These are phyloP conservation scores for Pelargonium cotyledonis DNA, from an alignment of 441 rosid genomes.

Conservation along the genomic window DNA sequence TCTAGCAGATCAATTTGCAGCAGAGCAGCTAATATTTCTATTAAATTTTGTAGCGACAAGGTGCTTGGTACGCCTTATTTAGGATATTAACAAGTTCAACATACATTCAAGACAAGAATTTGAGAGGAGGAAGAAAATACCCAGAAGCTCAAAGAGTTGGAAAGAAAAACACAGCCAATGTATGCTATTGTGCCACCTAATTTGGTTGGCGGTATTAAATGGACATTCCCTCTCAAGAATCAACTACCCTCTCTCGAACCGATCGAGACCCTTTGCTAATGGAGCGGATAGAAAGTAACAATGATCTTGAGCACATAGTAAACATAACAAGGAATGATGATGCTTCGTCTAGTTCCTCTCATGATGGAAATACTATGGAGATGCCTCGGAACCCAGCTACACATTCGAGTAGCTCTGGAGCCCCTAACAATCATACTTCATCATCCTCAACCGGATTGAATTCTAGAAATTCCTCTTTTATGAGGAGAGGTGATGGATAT, in stretches of 20 bases:
- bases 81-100: slow-evolving; percentile 3
- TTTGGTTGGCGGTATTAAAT: slow-evolving; percentile 42
- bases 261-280: slow-evolving; percentile 48
- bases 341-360: slow-evolving; percentile 41
- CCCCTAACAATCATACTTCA: slow-evolving; percentile 33
- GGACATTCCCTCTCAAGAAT: slow-evolving; percentile 48
- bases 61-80: slow-evolving; percentile 17
- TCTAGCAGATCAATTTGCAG: slow-evolving; percentile 11
- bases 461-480: slow-evolving; percentile 39
- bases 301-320: slow-evolving; percentile 48
- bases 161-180: slow-evolving; percentile 16
- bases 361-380: slow-evolving; percentile 32
- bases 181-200: slow-evolving; percentile 26
- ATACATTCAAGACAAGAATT: slow-evolving; percentile 12
- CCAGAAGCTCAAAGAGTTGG: slow-evolving; percentile 2
- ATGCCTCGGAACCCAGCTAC: slow-evolving; percentile 37
- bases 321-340: slow-evolving; percentile 41
- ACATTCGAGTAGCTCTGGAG: slow-evolving; percentile 32
- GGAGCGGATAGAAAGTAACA: slow-evolving; percentile 47
- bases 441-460: slow-evolving; percentile 40
- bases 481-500: slow-evolving; percentile 47
- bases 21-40: slow-evolving; percentile 12
- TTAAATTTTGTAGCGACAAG: slow-evolving; percentile 16
- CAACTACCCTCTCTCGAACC: slow-evolving; percentile 28
- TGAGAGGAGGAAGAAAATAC: slow-evolving; percentile 1